These are phyloP conservation scores for Epichloe sibirici DNA, from an alignment of 2,329 filamentous ascomycete species.

Conservation along the genomic window DNA sequence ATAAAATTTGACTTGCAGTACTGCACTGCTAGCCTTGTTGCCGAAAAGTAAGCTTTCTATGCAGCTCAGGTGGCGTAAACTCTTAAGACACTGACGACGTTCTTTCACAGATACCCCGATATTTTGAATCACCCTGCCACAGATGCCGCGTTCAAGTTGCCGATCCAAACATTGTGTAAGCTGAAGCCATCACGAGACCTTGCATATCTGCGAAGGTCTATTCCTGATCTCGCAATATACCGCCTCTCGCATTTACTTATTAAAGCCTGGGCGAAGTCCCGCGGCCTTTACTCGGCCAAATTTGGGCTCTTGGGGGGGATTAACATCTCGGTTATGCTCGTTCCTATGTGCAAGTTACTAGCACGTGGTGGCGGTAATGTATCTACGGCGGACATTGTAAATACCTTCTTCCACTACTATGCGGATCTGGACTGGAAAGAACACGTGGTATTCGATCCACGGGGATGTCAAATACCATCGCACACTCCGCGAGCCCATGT, in stretches of 20 bases:
- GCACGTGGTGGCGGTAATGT: too few relatives aligned
- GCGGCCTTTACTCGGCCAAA: too few relatives aligned
- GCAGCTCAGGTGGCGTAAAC: too few relatives aligned
- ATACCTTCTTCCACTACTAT: constrained; percentile 53
- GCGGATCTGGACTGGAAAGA: constrained; percentile 45
- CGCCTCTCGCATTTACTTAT: constrained; percentile 46
- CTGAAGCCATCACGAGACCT: constrained; percentile 50
- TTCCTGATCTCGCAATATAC: constrained; percentile 37
- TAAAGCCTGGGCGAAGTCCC: constrained; percentile 46
- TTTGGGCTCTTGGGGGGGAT: too few relatives aligned
- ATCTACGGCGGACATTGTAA: constrained; percentile 34
- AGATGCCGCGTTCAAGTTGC: constrained; percentile 42
- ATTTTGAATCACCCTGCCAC: constrained; percentile 33
- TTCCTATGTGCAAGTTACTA: too few relatives aligned
- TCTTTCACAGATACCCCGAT: constrained; percentile 28
- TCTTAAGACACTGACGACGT: neutral
- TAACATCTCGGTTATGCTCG: too few relatives aligned
- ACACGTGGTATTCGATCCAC: constrained; percentile 33
- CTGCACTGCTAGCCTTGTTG: constrained; percentile 34
- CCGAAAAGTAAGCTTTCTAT: constrained; percentile 10
- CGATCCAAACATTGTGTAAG: constrained; percentile 44
- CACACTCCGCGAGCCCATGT: constrained; percentile 33
- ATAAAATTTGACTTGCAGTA: constrained; percentile 24
- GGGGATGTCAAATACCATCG: constrained; percentile 38
- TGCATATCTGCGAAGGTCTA: constrained; percentile 15